These are phyloP conservation scores for Spathaspora gorwiae DNA, from an alignment of 805 yeast species.

Conservation along the genomic window DNA sequence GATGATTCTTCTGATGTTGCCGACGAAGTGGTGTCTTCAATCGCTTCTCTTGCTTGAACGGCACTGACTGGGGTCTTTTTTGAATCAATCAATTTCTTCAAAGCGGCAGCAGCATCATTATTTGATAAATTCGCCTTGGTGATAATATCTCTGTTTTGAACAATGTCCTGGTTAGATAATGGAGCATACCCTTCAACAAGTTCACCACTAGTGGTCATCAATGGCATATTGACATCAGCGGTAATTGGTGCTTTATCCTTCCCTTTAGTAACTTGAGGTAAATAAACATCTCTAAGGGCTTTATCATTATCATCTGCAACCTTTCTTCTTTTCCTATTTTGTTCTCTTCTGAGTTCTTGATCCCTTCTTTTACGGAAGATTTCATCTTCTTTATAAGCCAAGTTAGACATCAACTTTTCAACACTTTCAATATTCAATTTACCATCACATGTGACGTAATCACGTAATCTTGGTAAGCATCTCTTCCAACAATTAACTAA, in stretches of 20 bases:
- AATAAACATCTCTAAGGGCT: conserved; percentile 38
- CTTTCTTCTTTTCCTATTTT: conserved; percentile 57
- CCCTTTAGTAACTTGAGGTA: conserved; percentile 60
- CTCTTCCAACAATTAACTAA: conserved; percentile 82
- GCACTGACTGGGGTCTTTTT: conserved; percentile 31
- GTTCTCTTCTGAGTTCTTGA: conserved; percentile 65
- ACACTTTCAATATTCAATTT: conserved; percentile 69
- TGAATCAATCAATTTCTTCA: conserved; percentile 36
- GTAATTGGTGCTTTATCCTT: conserved; percentile 70
- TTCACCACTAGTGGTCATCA: conserved; percentile 73
- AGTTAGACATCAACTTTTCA: conserved; percentile 57
- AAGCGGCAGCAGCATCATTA: conserved; percentile 59
- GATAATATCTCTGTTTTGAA: conserved; percentile 54
- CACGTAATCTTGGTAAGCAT: conserved; percentile 58
- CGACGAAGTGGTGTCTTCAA: conserved; percentile 7
- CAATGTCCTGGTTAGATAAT: conserved; percentile 67
- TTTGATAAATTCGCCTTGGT: conserved; percentile 72
- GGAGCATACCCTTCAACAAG: conserved; percentile 61
- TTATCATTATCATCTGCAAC: conserved; percentile 43
- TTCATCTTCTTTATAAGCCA: conserved; percentile 71
- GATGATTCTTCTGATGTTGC: conserved; percentile 1
- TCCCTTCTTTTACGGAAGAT: conserved; percentile 70
- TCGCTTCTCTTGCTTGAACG: conserved; percentile 31
- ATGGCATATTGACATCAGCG: conserved; percentile 69
- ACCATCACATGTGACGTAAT: conserved; percentile 90